phyloP scores from a whole-genome alignment of 805 yeast species.

The Brettanomyces naardenensis region DNA sequence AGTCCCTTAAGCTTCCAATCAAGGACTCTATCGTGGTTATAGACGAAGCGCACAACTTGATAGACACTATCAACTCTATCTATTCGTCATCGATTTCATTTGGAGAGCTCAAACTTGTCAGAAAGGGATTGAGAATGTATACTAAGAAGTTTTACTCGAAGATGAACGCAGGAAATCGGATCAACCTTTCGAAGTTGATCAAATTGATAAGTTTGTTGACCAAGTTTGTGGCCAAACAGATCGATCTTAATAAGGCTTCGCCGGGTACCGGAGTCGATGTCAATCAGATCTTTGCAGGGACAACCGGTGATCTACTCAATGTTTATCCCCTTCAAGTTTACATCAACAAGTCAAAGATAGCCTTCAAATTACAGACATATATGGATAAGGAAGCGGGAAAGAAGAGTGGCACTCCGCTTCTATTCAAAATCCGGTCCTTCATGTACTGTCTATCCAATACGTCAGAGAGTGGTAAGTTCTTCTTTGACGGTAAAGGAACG shows the following conservation, averaged over 20 bases:
- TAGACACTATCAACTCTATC: conserved; percentile 67
- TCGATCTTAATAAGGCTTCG: conserved; percentile 21
- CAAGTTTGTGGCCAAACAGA: conserved; percentile 33
- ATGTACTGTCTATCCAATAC: conserved; percentile 63
- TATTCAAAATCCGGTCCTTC: conserved; percentile 62
- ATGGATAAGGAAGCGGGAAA: conserved; percentile 27
- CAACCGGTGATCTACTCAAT: conserved; percentile 66
- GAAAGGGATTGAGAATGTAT: conserved; percentile 46
- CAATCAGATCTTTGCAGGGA: conserved; percentile 45
- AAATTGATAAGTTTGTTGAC: conserved; percentile 47
- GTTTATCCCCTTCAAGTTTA: conserved; percentile 59
- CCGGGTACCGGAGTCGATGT: conserved; percentile 50
- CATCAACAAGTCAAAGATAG: conserved; percentile 61
- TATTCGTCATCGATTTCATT: conserved; percentile 53
- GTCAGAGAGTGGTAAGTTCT: conserved; percentile 66
- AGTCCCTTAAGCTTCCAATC: conserved; percentile 48
- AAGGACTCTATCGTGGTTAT: conserved; percentile 64
- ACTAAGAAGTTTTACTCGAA: conserved; percentile 51
- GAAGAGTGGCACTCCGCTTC: conserved; percentile 35
- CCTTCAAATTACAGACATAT: conserved; percentile 75
- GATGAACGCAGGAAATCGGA: conserved; percentile 64
- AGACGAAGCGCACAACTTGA: conserved; percentile 88
- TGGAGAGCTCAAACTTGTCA: conserved; percentile 37
- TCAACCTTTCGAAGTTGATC: conserved; percentile 55
- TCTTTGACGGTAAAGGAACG: conserved; percentile 42